These are phyloP conservation scores for Leucoagaricus sp. DNA, from an alignment of 1,284 basidiomycete genomes.

Conservation along the genomic window DNA sequence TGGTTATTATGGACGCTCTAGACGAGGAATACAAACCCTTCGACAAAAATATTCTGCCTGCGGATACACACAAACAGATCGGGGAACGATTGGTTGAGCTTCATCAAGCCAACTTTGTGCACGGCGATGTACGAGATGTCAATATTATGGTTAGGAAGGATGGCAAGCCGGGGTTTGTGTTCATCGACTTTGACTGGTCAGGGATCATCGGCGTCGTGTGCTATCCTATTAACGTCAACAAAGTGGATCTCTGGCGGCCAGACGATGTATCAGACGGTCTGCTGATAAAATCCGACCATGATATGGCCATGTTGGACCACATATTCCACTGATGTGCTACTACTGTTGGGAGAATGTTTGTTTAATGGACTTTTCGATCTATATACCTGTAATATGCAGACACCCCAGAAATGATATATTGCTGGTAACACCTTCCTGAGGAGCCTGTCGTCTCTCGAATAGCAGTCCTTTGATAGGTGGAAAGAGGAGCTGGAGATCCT, in stretches of 20 bases:
- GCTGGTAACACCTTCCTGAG: too few species aligned
- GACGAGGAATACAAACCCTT: constrained; percentile 10
- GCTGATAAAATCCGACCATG: constrained; percentile 20
- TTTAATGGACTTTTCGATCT: too few species aligned
- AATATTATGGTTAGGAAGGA: constrained; percentile 25
- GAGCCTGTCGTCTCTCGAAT: too few species aligned
- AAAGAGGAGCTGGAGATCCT: too few species aligned
- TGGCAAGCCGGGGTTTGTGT: constrained; percentile 13
- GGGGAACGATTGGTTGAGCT: constrained; percentile 6
- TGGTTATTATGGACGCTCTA: constrained; percentile 31
- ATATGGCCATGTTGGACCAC: constrained; percentile 14
- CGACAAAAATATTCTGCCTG: too few species aligned
- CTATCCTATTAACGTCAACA: constrained; percentile 25
- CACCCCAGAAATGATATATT: too few species aligned
- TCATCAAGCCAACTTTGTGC: constrained; percentile 24
- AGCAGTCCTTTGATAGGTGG: too few species aligned
- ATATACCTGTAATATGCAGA: too few species aligned
- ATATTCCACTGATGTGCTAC: background rate
- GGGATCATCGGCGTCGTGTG: constrained; percentile 22
- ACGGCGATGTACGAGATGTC: constrained; percentile 26
- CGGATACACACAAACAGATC: too few species aligned
- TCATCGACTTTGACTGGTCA: constrained; percentile 33
- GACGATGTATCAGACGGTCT: constrained; percentile 18
- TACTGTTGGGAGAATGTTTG: too few species aligned
- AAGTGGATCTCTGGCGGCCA: constrained; percentile 18